Evolutionary conservation across 768 basidiomycete species (phyloP).

Genomic region (Sistotremastrum suecicum): DNA sequence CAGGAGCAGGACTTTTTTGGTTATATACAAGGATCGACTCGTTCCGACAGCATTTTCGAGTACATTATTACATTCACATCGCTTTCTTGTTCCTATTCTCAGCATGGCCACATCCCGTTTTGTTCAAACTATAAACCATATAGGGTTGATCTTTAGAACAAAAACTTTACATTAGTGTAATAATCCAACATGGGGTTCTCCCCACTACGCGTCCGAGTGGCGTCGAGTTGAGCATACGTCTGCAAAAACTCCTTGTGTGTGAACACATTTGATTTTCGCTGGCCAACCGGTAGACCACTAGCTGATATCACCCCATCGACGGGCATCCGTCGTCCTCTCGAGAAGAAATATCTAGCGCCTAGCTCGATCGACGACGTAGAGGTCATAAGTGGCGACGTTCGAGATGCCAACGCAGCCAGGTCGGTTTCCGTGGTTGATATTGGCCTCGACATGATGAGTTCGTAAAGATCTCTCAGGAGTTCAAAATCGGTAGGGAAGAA

Average conservation of each 20-base stretch:
- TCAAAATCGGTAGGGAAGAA: conserved; percentile 94
- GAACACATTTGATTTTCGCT: conserved; percentile 71
- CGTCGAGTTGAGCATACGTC: conserved; percentile 63
- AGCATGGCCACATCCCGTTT: too few relatives aligned
- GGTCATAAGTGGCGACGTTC: conserved; percentile 38
- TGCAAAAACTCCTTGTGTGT: conserved; percentile 82
- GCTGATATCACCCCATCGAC: conserved; percentile 60
- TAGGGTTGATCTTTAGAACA: conserved; percentile 39
- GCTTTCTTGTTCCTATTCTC: too few relatives aligned
- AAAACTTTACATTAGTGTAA: conserved; percentile 88
- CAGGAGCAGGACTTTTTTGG: too few relatives aligned
- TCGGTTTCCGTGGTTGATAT: conserved; percentile 14
- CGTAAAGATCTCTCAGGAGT: conserved; percentile 80
- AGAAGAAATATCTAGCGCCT: conserved; percentile 60
- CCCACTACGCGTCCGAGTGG: conserved; percentile 62
- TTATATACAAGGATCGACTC: too few relatives aligned
- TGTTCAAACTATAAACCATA: neutral
- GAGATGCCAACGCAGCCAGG: conserved; percentile 15
- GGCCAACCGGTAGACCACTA: conserved; percentile 67
- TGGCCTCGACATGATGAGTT: conserved; percentile 59
- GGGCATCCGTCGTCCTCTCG: conserved; percentile 43
- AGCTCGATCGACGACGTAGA: conserved; percentile 35
- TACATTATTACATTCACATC: too few relatives aligned
- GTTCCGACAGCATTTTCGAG: too few relatives aligned
- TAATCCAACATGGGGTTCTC: conserved; percentile 83